Evolutionary conservation across 1,139 yeast species (phyloP).

Genomic region (Pichia sp.): DNA sequence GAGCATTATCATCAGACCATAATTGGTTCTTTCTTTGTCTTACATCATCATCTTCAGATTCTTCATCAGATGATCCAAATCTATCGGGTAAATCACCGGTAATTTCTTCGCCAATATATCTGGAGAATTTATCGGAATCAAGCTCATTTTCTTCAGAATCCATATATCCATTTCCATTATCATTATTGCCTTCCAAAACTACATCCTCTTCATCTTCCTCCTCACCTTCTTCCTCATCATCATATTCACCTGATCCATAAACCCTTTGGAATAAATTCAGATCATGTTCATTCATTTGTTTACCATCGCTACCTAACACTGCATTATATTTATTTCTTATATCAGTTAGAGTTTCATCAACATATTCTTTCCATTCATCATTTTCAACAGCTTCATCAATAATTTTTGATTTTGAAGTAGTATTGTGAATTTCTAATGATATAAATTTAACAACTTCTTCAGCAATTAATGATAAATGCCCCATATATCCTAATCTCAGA

Average conservation of each 20-base stretch:
- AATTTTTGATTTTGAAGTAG: slow-evolving; percentile 47
- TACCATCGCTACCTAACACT: slow-evolving; percentile 80
- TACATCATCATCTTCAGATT: slow-evolving; percentile 44
- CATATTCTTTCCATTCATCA: slow-evolving; percentile 79
- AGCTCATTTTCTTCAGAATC: slow-evolving; percentile 25
- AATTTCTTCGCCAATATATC: slow-evolving; percentile 80
- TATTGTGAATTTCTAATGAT: slow-evolving; percentile 46
- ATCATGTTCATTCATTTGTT: slow-evolving; percentile 31
- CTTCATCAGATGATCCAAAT: slow-evolving; percentile 45
- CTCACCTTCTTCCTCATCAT: slow-evolving; percentile 18
- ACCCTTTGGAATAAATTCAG: slow-evolving; percentile 33
- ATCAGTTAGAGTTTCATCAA: slow-evolving; percentile 74
- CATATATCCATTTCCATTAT: slow-evolving; percentile 16
- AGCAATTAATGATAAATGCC: slow-evolving; percentile 90
- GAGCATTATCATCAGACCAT: slow-evolving; percentile 11
- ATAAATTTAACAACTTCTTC: slow-evolving; percentile 96
- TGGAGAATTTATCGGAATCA: slow-evolving; percentile 54
- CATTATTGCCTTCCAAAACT: slow-evolving; percentile 5
- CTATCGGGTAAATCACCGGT: slow-evolving; percentile 56
- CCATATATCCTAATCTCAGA: slow-evolving; percentile 90
- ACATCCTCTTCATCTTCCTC: slow-evolving; percentile 16
- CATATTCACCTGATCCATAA: slow-evolving; percentile 37
- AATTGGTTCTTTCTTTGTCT: slow-evolving; percentile 21
- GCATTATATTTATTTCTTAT: slow-evolving; percentile 94
- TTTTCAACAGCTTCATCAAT: slow-evolving; percentile 52